Evolutionary conservation across 2,329 filamentous ascomycete genomes (phyloP), one percentile per base, ranked within the genome.

Genomic region (Colletotrichum sidae): DNA sequence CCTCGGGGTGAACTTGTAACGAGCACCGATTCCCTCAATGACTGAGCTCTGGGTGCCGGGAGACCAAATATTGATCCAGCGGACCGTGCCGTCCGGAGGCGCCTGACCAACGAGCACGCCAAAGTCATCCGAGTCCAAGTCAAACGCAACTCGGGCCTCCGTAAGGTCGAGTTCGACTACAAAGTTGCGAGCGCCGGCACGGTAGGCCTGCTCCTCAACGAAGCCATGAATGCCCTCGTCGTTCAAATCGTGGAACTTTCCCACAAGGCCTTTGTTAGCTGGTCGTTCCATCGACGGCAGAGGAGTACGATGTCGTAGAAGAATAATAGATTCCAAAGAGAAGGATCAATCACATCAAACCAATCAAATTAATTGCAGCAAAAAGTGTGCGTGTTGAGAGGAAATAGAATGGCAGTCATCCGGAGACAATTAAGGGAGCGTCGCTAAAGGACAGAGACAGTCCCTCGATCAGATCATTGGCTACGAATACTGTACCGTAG

Each of bases 51-150:
- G 90, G 15, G 77, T 75, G 70, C 87, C 85, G 0, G 90, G 90
- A 51, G 86, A 83, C 89, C 90, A 94, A 34, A 94, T 84, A 68
- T 93, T 92, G 69, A 93, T 92, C 91, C 91, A 94, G 75, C 90
- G 83, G 4, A 91, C 81, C 58, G 42, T 72, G 47, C 59, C 58
- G 38, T 61, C 55, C 2, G 70, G 51, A n/a, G 68, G 70, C 49
- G 72, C 67, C 10, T 67, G 67, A 10, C 71, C 65, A 38, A 83
- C 72, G 2, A 87, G 73, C 15, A 67, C 66, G 12, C 74, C 61
- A 37, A 89, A 74, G 3, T 83, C 78, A 2, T 75, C 68, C 1
- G 75, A 70, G 4, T 76, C 72, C 8, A 91, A 75, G 69, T 91
- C 78, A 55, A 86, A 84, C 3, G 85, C 86, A 65, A 88, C 85